Evolutionary conservation across 148 eudicot genomes (phyloP).

Genomic region (Euryodendron excelsum): DNA sequence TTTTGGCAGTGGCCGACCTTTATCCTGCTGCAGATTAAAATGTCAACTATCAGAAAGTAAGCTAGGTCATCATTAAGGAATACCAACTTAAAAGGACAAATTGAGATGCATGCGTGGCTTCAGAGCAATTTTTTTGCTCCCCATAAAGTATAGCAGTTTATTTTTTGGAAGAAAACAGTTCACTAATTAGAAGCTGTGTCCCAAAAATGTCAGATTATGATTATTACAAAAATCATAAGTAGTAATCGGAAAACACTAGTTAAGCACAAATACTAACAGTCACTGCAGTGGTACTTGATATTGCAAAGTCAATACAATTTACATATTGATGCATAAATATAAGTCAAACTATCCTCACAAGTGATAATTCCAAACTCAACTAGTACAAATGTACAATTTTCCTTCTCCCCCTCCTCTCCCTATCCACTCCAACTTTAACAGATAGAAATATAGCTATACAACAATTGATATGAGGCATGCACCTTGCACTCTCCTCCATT

Average conservation of each 20-base stretch:
- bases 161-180: background rate
- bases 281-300: background rate
- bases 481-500: background rate
- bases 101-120: background rate
- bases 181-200: background rate
- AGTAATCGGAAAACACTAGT: background rate
- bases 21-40: constrained; percentile 14
- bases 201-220: background rate
- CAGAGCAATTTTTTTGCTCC: too few species aligned
- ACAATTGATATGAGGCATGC: background rate
- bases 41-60: background rate
- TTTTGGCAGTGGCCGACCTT: constrained; percentile 26
- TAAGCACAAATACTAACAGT: background rate
- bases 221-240: background rate
- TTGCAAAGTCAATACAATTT: background rate
- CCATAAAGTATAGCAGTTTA: background rate
- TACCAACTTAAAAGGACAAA: background rate
- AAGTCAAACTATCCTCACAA: background rate
- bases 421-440: background rate
- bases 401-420: background rate
- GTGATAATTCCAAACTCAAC: background rate
- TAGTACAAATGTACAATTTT: background rate
- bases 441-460: background rate
- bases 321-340: background rate
- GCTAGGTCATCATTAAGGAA: background rate